phyloP scores from a whole-genome alignment of 2,329 filamentous ascomycete species.

The Cephalotrichum gorgonifer region DNA sequence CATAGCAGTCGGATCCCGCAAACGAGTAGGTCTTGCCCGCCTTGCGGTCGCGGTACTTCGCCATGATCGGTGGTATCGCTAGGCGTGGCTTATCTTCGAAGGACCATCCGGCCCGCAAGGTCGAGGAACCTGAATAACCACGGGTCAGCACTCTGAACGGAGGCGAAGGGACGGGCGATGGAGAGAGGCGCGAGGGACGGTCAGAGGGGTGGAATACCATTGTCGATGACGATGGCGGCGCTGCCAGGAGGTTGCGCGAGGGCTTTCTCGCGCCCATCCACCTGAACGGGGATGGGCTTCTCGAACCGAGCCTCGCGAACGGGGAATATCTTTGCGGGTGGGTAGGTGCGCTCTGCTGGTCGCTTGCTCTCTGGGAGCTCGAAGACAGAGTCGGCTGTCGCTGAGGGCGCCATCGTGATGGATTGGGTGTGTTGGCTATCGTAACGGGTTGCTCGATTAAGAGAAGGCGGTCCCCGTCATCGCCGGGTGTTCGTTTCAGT shows the following conservation, averaged over 20 bases:
- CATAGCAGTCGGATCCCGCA: slow-evolving; percentile 84
- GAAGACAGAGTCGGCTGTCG: slow-evolving; percentile 31
- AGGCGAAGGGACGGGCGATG: not conserved
- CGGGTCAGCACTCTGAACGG: not conserved
- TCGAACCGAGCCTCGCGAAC: slow-evolving; percentile 54
- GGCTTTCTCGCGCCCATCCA: slow-evolving; percentile 63
- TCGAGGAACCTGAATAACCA: slow-evolving; percentile 59
- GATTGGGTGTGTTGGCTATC: slow-evolving; percentile 6
- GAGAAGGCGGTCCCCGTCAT: not conserved
- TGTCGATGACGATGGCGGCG: slow-evolving; percentile 92
- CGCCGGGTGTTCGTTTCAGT: not conserved
- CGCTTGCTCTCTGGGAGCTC: slow-evolving; percentile 23
- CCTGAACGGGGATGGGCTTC: slow-evolving; percentile 38
- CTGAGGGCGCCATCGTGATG: slow-evolving; percentile 40
- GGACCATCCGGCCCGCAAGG: slow-evolving; percentile 90
- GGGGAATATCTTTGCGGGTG: slow-evolving; percentile 46
- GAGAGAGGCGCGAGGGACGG: too few species aligned
- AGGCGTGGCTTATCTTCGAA: slow-evolving; percentile 78
- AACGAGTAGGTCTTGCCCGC: slow-evolving; percentile 86
- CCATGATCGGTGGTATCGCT: slow-evolving; percentile 78
- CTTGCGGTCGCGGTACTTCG: slow-evolving; percentile 92
- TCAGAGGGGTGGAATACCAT: slow-evolving; percentile 52
- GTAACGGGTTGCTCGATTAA: slow-evolving; percentile 4
- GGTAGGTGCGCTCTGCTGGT: slow-evolving; percentile 34
- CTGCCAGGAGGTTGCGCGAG: slow-evolving; percentile 39